A percentile compares a stretch with the other conserved stretches of the same genome.
Evolutionary conservation across 768 basidiomycete species (phyloP).

Genomic region (Pulveroboletus sp.): DNA sequence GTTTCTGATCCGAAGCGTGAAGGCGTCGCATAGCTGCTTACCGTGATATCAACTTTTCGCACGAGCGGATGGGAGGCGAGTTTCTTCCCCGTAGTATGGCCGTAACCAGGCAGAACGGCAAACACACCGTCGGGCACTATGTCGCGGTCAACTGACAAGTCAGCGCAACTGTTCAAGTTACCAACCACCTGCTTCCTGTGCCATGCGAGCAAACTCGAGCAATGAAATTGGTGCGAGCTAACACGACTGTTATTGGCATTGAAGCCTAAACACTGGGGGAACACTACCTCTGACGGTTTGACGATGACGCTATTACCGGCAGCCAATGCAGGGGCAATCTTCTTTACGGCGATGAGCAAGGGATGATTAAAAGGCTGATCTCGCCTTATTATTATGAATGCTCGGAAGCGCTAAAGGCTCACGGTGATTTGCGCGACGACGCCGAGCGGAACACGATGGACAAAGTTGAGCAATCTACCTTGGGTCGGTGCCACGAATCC

Average conservation of each 20-base stretch:
- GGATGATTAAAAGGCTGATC: constrained; percentile 85
- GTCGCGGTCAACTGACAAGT: neutral
- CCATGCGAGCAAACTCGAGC: constrained; percentile 70
- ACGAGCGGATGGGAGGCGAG: constrained; percentile 65
- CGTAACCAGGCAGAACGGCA: constrained; percentile 72
- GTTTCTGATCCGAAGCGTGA: neutral
- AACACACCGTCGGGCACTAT: constrained; percentile 77
- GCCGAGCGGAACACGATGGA: constrained; percentile 76
- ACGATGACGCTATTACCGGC: constrained; percentile 83
- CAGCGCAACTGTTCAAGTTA: neutral
- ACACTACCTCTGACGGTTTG: constrained; percentile 71
- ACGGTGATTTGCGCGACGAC: constrained; percentile 91
- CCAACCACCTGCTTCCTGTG: constrained; percentile 63
- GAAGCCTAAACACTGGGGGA: neutral
- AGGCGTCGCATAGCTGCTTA: constrained; percentile 30
- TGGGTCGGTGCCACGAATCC: constrained; percentile 73
- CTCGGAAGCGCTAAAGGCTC: constrained; percentile 14
- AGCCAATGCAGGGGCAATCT: constrained; percentile 81
- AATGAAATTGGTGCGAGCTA: constrained; percentile 79
- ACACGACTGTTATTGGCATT: neutral
- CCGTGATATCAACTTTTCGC: constrained; percentile 83
- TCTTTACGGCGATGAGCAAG: constrained; percentile 84
- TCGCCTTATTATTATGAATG: neutral
- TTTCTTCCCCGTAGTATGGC: constrained; percentile 58
- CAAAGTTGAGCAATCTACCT: constrained; percentile 76